Evolutionary conservation across 106 monocot genomes (phyloP).

Genomic region (Acorus gramineus): DNA sequence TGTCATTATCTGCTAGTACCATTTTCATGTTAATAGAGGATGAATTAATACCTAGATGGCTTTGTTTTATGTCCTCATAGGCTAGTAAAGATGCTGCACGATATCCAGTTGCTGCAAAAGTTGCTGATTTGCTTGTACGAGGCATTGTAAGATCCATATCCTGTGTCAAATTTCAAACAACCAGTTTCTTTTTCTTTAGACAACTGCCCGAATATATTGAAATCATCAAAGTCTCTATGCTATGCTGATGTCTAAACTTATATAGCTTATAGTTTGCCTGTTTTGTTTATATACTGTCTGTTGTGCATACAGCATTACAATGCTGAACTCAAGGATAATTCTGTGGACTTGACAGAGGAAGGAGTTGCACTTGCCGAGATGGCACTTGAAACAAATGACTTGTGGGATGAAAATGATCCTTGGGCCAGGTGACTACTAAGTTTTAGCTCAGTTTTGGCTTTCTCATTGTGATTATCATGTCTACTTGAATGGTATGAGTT

Average conservation of each 20-base stretch:
- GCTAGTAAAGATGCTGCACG: constrained; percentile 89
- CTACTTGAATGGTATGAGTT: too few relatives aligned
- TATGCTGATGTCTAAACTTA: too few relatives aligned
- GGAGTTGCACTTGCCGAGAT: constrained; percentile 89
- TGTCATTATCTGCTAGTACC: too few relatives aligned
- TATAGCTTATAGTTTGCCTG: too few relatives aligned
- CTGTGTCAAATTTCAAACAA: not conserved
- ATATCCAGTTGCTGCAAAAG: constrained; percentile 94
- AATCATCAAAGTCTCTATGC: too few relatives aligned
- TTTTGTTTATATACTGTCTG: not conserved
- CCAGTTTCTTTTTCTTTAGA: not conserved
- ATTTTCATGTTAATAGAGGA: not conserved
- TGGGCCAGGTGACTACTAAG: constrained; percentile 73
- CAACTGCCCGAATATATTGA: too few relatives aligned
- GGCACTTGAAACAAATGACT: constrained; percentile 83
- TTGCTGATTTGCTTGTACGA: constrained; percentile 77
- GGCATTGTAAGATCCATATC: constrained; percentile 49
- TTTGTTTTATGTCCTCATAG: constrained; percentile 21
- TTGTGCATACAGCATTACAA: constrained; percentile 69
- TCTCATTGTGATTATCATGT: not conserved
- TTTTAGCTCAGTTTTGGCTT: not conserved
- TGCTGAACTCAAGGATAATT: constrained; percentile 83
- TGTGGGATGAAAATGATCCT: constrained; percentile 99
- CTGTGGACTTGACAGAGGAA: constrained; percentile 88
- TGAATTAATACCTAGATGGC: not conserved